Base-by-base conservation (phyloP, 306 rosid species). In the Fagus crenata region DNA sequence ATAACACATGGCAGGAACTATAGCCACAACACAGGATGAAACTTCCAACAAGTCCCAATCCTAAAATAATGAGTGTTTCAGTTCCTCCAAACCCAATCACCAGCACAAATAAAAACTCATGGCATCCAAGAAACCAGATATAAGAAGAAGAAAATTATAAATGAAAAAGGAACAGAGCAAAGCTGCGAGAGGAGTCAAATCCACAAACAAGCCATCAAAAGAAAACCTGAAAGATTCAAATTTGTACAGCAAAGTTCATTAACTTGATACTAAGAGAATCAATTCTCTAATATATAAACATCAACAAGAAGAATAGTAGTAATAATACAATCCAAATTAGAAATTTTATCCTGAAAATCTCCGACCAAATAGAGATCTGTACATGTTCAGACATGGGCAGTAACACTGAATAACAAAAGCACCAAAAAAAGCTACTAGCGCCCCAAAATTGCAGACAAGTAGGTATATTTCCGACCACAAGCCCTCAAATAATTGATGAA, bases 91-190 rank as follows among this genome's bases (percentile, higher is more conserved):
- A 53, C 31, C 39, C 63, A 72, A 51, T 51, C 56, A 55, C 67
- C 18, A 67, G 5, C 15, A 43, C 61, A 69, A 69, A 70, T 22
- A 22, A 39, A 37, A 7, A 43, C 18, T 17, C 2, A 65, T 36
- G 7, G 39, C 5, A 43, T 2, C 28, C 28, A 43, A 31, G 41
- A 68, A 15, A 15, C 32, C 69, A 39, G 15, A 28, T 53, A 72
- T 31, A 80, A 73, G 22, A 28, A 77, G 1, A 74, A 77, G 1
- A 74, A 49, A 86, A 77, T 49, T 39, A 5, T 68, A 33, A 71
- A 12, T 32, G 7, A 11, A 81, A 77, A 67, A 71, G 40, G 58
- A 22, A 37, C 53, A 64, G 22, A 35, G 49, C 67, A 79, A 75
- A 75, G 65, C 22, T 18, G 8, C 1, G 54, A 46, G 59, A 65